Percentiles rank a stretch among this genome's conserved stretches.
Conservation (phyloP, 306 rosid species). For the Ochetophila trinervis region DNA sequence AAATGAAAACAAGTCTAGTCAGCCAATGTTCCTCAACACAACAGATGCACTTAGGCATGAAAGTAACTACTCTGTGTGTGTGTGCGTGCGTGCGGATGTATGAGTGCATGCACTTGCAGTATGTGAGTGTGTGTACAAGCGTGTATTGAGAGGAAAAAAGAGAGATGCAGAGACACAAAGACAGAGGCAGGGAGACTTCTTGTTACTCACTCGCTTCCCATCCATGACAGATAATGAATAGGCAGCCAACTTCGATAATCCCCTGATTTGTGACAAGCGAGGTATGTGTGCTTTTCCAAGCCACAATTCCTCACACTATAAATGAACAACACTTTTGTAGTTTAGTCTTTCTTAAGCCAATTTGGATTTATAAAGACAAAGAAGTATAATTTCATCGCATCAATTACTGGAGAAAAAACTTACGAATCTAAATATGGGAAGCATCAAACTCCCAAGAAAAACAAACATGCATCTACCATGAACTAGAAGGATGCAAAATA, state of each 20-base stretch:
- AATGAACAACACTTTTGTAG: background rate
- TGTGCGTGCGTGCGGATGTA: background rate
- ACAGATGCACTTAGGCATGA: too few relatives aligned
- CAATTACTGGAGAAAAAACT: background rate
- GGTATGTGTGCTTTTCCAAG: constrained; percentile 54
- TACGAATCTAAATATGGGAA: background rate
- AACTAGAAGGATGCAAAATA: too few relatives aligned
- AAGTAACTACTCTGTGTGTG: background rate
- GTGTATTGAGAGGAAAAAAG: background rate
- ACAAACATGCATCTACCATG: background rate
- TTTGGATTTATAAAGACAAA: constrained; percentile 8
- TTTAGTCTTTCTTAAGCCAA: background rate
- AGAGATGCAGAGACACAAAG: background rate
- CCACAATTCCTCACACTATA: constrained; percentile 43
- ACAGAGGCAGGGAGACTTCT: background rate
- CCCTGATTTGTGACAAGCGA: constrained; percentile 20
- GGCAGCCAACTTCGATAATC: constrained; percentile 39
- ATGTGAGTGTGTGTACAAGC: background rate
- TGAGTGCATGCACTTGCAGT: background rate
- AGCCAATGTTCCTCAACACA: background rate
- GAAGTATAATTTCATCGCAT: background rate
- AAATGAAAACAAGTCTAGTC: constrained; percentile 7
- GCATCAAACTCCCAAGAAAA: background rate
- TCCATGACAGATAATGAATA: constrained; percentile 42
- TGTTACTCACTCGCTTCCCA: constrained; percentile 37